Percentiles rank a stretch among this genome's conserved stretches.
Conservation (phyloP, 2,329 filamentous ascomycete species). For the Pseudocercospora macadamiae region DNA sequence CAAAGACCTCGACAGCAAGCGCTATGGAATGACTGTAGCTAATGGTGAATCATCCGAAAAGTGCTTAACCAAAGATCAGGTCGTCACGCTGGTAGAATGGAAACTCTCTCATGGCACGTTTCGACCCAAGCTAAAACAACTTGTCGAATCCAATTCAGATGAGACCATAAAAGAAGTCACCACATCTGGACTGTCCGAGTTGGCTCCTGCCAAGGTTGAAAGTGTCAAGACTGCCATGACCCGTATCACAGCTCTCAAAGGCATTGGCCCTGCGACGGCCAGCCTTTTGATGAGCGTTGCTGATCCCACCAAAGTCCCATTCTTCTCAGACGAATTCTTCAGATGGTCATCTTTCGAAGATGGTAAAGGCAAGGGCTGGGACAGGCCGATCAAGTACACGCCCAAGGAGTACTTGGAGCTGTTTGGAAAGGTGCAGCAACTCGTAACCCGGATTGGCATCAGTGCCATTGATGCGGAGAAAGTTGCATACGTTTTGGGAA, state of each 20-base stretch:
- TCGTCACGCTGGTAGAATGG: slow-evolving; percentile 68
- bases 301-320: slow-evolving; percentile 62
- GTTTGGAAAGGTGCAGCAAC: slow-evolving; percentile 39
- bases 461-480: slow-evolving; percentile 24
- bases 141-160: slow-evolving; percentile 62
- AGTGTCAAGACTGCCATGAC: slow-evolving; percentile 50
- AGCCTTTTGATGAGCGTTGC: slow-evolving; percentile 71
- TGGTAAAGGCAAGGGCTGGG: slow-evolving; percentile 46
- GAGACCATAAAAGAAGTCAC: slow-evolving; percentile 54
- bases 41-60: slow-evolving; percentile 47
- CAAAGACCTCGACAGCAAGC: slow-evolving; percentile 61
- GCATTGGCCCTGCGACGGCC: slow-evolving; percentile 78
- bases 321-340: slow-evolving; percentile 81
- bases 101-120: slow-evolving; percentile 65
- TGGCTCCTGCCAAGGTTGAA: slow-evolving; percentile 38
- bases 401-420: slow-evolving; percentile 68
- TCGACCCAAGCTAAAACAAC: slow-evolving; percentile 49
- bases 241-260: slow-evolving; percentile 64
- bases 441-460: slow-evolving; percentile 49
- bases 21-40: slow-evolving; percentile 59
- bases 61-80: slow-evolving; percentile 59
- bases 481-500: slow-evolving; percentile 26
- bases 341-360: slow-evolving; percentile 66
- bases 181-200: slow-evolving; percentile 54
- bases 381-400: slow-evolving; percentile 67